Base-by-base conservation (phyloP, 495 filamentous ascomycete species). In the Penicillium malachiteum region DNA sequence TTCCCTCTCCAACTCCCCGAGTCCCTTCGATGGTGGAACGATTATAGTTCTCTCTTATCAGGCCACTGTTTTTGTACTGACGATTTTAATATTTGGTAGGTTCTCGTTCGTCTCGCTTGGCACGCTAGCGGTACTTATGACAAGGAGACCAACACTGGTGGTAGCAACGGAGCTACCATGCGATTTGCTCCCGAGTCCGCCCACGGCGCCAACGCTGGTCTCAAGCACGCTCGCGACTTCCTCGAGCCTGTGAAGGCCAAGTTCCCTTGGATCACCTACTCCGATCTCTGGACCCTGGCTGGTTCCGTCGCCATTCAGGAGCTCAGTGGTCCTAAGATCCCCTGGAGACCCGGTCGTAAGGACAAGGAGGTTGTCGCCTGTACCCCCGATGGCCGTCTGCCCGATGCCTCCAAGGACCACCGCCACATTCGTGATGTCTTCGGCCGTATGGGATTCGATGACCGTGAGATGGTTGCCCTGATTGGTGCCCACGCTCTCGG, bases 91-190 rank as follows among this genome's bases (percentile, higher is more conserved):
- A 14, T 45, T 55, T 30, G 11, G 60, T 56, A 81, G 72, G 73
- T 96, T 50, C 77, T 96, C 45, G 74, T 96, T 38, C 84, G 90
- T 66, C 82, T 95, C 63, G 90, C 89, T 48, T 95, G 91, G 90
- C 90, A 95, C 76, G 85, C 85, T 66, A 90, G 86, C 55, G 90
- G 89, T 57, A 93, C 90, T 64, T 98, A 90, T 67, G 94, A 97
- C 68, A 87, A 86, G 75, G 84, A 85, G 67, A 96, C 94, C 45
- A 80, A 82, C 62, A 97, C 94, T 39, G 94, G 94, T 64, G 94
- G 94, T 56, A 92, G 87, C 76, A 96, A 98, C 71, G 94, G 94
- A 58, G 92, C 94, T 51, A 98, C 94, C 62, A 98, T 98, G 94
- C 85, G 94, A 71, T 98, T 98, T 73, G 79, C 86, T 39, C 94